Evolutionary conservation across 139 green algal genomes (phyloP), one percentile per base, ranked within the genome.

Genomic region (Picochlorum sp.): DNA sequence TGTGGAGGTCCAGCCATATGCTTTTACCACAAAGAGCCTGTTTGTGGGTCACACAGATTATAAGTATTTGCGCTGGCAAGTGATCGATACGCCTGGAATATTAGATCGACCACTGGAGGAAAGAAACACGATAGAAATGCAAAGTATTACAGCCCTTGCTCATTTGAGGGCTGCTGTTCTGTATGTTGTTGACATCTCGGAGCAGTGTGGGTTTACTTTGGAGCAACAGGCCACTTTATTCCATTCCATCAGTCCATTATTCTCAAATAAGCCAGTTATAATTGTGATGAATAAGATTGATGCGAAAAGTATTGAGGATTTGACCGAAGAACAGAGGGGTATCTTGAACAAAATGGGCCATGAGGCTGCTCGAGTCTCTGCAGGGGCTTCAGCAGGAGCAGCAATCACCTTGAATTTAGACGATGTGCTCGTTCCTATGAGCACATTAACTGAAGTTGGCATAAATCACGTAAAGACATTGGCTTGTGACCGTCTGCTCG

Each of bases 111-210:
- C 93, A 2, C 75, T 99, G 59, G 93, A 99, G 76, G 89, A 97
- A 78, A 72, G 93, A 55, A 99, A 99, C 86, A 99, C 93, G 33
- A 98, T 98, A 59, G 93, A 99, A 77, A 95, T 96, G 88, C 83
- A 94, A 77, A 82, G 67, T 63, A 87, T 99, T 58, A 99, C 93
- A 24, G 93, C 93, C 5, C 73, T 99, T 62, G 93, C 93, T n/a
- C 93, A 99, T 70, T 63, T 99, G 76, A 75, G 93, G 8, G 89
- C 89, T n/a, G 84, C 87, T 2, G 85, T 94, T 57, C 74, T 99
- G 29, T 99, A 98, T 76, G 74, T 99, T 33, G 75, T 99, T 51
- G 93, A 99, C 77, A 76, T 95, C 43, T 86, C 64, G 8, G 93
- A 97, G 77, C 61, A 87, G 73, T 99, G 93, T 69, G 93, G 93